Conservation (phyloP, 2,329 filamentous ascomycete species). For the Dendrostoma leiphaemia region DNA sequence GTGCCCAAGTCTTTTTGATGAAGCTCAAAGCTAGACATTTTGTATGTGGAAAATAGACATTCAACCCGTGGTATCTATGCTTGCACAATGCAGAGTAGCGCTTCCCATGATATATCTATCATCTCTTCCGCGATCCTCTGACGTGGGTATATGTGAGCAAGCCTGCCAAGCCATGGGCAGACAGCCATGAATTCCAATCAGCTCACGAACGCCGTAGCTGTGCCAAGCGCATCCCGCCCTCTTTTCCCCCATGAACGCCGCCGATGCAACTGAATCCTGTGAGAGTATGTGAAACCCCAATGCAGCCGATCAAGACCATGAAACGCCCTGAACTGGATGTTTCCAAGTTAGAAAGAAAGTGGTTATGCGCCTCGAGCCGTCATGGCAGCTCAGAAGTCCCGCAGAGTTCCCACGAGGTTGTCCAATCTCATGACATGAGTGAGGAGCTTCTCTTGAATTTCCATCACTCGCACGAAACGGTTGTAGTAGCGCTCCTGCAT, state of each 20-base stretch:
- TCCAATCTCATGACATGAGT: slow-evolving; percentile 80
- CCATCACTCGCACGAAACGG: slow-evolving; percentile 45
- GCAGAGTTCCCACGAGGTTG: slow-evolving; percentile 76
- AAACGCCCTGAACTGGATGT: not conserved
- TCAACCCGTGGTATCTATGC: slow-evolving; percentile 13
- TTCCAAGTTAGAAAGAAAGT: not conserved
- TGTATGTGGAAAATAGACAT: not conserved
- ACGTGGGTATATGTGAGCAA: slow-evolving; percentile 14
- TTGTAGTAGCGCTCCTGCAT: slow-evolving; percentile 73
- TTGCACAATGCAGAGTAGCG: slow-evolving; percentile 8
- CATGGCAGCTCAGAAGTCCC: slow-evolving; percentile 61
- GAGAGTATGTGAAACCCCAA: not conserved
- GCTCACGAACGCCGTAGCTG: slow-evolving; percentile 13
- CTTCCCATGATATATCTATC: slow-evolving; percentile 20
- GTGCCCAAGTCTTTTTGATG: not conserved
- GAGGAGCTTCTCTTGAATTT: slow-evolving; percentile 70
- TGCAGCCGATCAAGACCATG: not conserved
- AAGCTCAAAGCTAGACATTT: not conserved
- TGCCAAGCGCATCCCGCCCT: slow-evolving; percentile 2
- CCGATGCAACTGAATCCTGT: slow-evolving; percentile 21
- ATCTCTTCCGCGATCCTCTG: slow-evolving; percentile 16
- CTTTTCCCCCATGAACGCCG: slow-evolving; percentile 21
- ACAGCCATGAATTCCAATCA: slow-evolving; percentile 14
- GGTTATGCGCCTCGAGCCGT: slow-evolving; percentile 1
- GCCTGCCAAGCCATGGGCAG: slow-evolving; percentile 10